Evolutionary conservation across 2,329 filamentous ascomycete genomes (phyloP), one percentile per base, ranked within the genome.

Genomic region (Lasiodiplodia gonubiensis): DNA sequence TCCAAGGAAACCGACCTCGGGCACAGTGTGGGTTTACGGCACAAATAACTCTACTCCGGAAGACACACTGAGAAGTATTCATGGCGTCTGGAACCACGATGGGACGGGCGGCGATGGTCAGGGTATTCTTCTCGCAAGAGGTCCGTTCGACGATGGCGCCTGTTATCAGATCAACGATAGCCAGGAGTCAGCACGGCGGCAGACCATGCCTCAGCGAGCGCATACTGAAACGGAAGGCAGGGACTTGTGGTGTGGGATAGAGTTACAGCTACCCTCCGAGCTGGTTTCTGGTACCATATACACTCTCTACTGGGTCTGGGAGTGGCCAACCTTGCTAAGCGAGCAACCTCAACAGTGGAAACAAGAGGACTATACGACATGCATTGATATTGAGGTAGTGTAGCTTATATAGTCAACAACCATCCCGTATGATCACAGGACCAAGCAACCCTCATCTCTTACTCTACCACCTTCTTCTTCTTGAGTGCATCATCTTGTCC

Each of bases 221-320:
- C 51, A 53, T 53, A 53, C 51, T 5, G 25, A 53, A 33, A 53
- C 1, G 23, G 51, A 53, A 30, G 51, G 51, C 10, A 53, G 51
- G 14, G 51, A 53, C 51, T 83, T 94, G 61, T 89, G 86, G 82
- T 98, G 95, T 80, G 94, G 97, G 79, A 90, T 89, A 42, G 89
- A 95, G 74, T 82, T 97, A 57, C 84, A 89, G 74, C 82, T 99
- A 18, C 95, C 95, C 0, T 75, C 82, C 4, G 86, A 91, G 71
- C 82, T 88, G 57, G 78, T 85, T 18, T 78, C 83, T 11, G 88
- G 88, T 54, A 86, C 88, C 37, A 84, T 85, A 33, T 92, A 94
- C 77, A 94, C 93, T 3, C 81, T 97, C 63, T 97, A 97, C 83
- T 98, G 94, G 94, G 90, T 97, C 54, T 98, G 95, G 95, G 91